Conservation (phyloP, 768 basidiomycete species). For the Cystobasidium ongulense region DNA sequence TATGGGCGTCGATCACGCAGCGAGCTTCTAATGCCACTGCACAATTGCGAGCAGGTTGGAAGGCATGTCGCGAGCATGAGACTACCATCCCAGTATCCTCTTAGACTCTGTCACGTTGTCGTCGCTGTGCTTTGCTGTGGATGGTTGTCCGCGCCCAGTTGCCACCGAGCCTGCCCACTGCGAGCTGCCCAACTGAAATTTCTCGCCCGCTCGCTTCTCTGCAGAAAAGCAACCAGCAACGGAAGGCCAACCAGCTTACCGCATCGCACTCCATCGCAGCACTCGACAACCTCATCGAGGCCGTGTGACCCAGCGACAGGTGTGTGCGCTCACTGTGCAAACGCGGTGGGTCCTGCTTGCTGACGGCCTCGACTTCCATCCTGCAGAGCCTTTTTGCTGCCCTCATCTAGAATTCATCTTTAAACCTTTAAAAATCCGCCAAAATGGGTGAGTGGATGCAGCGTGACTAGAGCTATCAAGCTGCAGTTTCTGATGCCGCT, state of each 20-base stretch:
- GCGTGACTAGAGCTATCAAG: not conserved
- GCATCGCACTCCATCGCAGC: not conserved
- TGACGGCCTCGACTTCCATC: not conserved
- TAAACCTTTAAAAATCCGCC: constrained; percentile 6
- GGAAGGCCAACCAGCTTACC: not conserved
- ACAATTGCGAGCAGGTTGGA: no score
- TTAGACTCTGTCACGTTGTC: not conserved
- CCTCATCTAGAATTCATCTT: not conserved
- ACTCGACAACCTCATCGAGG: not conserved
- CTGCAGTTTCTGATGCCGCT: not conserved
- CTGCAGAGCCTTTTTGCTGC: not conserved
- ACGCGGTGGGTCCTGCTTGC: not conserved
- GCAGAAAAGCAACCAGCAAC: not conserved
- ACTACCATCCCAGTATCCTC: not conserved
- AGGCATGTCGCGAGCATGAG: no score
- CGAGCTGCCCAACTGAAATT: not conserved
- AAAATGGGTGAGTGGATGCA: constrained; percentile 14
- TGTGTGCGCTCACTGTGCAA: not conserved
- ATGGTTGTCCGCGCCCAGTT: not conserved
- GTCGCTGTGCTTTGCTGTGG: not conserved
- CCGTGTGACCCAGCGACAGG: not conserved
- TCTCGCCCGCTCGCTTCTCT: not conserved
- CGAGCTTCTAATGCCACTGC: not conserved
- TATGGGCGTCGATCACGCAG: not conserved
- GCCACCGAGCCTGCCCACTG: not conserved